Evolutionary conservation across 1,139 yeast species (phyloP).

Genomic region (Taphrina confusa): DNA sequence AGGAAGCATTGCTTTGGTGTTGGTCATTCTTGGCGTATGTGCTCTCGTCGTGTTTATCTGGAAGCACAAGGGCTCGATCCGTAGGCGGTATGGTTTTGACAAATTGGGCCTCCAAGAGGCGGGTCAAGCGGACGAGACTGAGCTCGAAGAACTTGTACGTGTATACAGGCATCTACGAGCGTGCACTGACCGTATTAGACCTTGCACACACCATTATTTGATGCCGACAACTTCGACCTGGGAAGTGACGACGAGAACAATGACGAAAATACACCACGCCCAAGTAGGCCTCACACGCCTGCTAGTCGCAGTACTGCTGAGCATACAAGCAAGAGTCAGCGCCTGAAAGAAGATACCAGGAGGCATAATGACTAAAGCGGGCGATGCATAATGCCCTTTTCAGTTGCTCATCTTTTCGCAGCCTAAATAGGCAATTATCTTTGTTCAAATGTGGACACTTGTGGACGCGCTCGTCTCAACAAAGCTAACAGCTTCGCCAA

Average conservation of each 20-base stretch:
- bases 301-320: too few relatives aligned
- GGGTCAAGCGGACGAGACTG: constrained; percentile 31
- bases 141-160: constrained; percentile 40
- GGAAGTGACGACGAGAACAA: constrained; percentile 24
- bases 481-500: too few relatives aligned
- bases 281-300: constrained; percentile 5
- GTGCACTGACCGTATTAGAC: constrained; percentile 32
- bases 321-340: neutral
- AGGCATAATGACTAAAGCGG: neutral
- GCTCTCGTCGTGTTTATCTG: constrained; percentile 43
- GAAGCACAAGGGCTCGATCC: constrained; percentile 38
- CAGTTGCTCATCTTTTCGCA: neutral
- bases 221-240: constrained; percentile 14
- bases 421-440: constrained; percentile 11
- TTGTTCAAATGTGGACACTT: neutral
- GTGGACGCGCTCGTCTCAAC: neutral
- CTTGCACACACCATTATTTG: constrained; percentile 24
- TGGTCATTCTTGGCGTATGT: constrained; percentile 45
- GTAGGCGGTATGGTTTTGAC: constrained; percentile 35
- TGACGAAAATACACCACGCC: constrained; percentile 7
- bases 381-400: neutral
- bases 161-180: constrained; percentile 36
- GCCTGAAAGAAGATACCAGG: neutral
- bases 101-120: constrained; percentile 23
- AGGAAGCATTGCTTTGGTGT: constrained; percentile 47